Evolutionary conservation across 345 rosid species (phyloP).

Genomic region (Dovyalis caffra): DNA sequence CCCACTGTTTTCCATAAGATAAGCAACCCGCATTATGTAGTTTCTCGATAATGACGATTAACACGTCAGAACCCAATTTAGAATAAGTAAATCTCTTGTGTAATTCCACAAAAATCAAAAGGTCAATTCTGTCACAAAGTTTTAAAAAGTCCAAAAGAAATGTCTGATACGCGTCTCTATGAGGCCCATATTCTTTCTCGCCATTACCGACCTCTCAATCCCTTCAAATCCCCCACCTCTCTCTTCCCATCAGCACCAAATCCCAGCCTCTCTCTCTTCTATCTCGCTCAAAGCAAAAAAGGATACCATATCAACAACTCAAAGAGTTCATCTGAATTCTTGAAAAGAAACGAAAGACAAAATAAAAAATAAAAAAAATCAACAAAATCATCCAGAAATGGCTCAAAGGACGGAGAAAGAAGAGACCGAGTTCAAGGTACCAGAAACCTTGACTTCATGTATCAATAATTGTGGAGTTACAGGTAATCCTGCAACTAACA

Average conservation of each 20-base stretch:
- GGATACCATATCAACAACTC: not conserved
- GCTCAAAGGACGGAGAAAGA: conserved; percentile 89
- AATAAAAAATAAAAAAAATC: not conserved
- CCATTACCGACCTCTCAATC: conserved; percentile 54
- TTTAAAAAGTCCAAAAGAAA: conserved; percentile 18
- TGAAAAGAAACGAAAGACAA: too few species aligned
- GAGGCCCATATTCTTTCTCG: conserved; percentile 80
- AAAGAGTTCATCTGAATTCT: not conserved
- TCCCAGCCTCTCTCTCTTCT: not conserved
- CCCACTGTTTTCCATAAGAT: conserved; percentile 21
- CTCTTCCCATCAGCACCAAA: not conserved
- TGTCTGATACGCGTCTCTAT: conserved; percentile 80
- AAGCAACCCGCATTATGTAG: conserved; percentile 12
- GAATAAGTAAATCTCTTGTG: conserved; percentile 12
- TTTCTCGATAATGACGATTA: conserved; percentile 36
- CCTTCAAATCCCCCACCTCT: conserved; percentile 20
- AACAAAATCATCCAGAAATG: conserved; percentile 31
- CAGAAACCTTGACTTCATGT: conserved; percentile 68
- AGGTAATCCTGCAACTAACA: conserved; percentile 86
- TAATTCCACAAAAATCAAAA: conserved; percentile 22
- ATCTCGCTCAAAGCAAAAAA: not conserved
- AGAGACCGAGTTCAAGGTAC: conserved; percentile 93
- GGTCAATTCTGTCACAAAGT: conserved; percentile 31
- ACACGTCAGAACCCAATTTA: conserved; percentile 36
- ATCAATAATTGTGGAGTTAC: conserved; percentile 81